Evolutionary conservation across 305 asterid genomes (phyloP).

Genomic region (Salvia sclarea): DNA sequence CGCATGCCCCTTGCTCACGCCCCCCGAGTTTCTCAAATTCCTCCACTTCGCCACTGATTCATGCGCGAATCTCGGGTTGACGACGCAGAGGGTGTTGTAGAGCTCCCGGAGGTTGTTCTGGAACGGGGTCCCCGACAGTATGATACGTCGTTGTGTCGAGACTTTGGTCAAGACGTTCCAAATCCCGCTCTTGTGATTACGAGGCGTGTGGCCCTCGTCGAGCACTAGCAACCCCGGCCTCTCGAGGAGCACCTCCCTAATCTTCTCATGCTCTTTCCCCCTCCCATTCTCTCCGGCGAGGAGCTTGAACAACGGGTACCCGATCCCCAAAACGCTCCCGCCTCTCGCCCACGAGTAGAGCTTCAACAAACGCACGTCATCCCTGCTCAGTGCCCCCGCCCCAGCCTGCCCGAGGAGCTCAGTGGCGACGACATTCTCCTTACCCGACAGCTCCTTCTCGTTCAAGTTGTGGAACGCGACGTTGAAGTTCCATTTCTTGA

Average conservation of each 20-base stretch:
- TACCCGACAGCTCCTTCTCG: constrained; percentile 34
- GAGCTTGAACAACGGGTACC: constrained; percentile 49
- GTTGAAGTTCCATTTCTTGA: constrained; percentile 52
- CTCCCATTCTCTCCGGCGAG: constrained; percentile 37
- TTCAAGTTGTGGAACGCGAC: constrained; percentile 60
- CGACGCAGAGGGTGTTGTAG: constrained; percentile 59
- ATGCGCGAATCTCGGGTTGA: constrained; percentile 46
- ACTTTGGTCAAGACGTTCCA: constrained; percentile 58
- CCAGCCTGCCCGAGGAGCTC: constrained; percentile 15
- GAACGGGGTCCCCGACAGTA: constrained; percentile 78
- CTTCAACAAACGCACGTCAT: constrained; percentile 42
- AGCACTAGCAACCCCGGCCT: constrained; percentile 58
- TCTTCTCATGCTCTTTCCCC: constrained; percentile 7
- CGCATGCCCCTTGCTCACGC: constrained; percentile 21
- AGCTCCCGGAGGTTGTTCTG: constrained; percentile 66
- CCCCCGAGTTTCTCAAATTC: constrained; percentile 37
- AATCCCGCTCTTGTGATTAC: constrained; percentile 48
- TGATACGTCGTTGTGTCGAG: constrained; percentile 50
- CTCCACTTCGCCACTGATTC: constrained; percentile 38
- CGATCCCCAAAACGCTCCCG: constrained; percentile 50
- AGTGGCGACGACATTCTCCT: constrained; percentile 36
- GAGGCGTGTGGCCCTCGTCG: constrained; percentile 82
- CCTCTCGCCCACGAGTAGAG: constrained; percentile 51
- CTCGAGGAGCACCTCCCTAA: constrained; percentile 46
- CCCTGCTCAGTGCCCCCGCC: neutral